These are phyloP conservation scores for Cyberlindnera xishuangbannaensis DNA, from an alignment of 805 yeast species.

Conservation along the genomic window DNA sequence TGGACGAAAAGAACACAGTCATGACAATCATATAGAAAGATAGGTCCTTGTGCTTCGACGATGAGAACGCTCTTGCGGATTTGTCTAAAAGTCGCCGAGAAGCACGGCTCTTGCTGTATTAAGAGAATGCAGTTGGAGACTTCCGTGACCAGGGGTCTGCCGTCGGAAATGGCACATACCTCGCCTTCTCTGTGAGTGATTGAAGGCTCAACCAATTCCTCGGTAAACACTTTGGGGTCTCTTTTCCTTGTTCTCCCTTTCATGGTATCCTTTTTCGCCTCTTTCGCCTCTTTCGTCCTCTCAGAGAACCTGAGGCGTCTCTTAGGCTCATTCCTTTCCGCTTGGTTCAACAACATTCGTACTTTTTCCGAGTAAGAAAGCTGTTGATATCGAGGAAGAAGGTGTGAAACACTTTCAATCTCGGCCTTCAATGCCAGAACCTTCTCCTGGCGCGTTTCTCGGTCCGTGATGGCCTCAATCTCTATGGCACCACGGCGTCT, in stretches of 20 bases:
- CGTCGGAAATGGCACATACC: background rate
- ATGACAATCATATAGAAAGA: slow-evolving; percentile 10
- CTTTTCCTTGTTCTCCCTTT: background rate
- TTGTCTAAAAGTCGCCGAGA: slow-evolving; percentile 8
- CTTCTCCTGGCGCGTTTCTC: background rate
- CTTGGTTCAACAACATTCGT: slow-evolving; percentile 2
- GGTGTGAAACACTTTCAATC: slow-evolving; percentile 15
- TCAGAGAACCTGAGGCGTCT: background rate
- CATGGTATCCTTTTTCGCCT: background rate
- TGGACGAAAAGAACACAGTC: slow-evolving; percentile 13
- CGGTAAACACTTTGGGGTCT: background rate
- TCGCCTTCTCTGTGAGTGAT: background rate
- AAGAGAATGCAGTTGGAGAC: slow-evolving; percentile 9
- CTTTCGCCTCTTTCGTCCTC: background rate
- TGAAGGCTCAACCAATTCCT: slow-evolving; percentile 2
- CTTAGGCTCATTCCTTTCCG: background rate
- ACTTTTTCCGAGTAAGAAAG: slow-evolving; percentile 17
- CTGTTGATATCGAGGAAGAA: slow-evolving; percentile 20
- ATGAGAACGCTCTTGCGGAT: slow-evolving; percentile 10
- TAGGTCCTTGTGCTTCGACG: slow-evolving; percentile 13
- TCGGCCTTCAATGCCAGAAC: slow-evolving; percentile 8
- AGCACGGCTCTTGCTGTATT: slow-evolving; percentile 6
- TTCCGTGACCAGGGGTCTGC: slow-evolving; percentile 7
- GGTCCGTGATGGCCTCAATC: slow-evolving; percentile 3
- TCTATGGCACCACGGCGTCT: slow-evolving; percentile 1